phyloP scores from a whole-genome alignment of 148 eudicot species.

The Silene latifolia region DNA sequence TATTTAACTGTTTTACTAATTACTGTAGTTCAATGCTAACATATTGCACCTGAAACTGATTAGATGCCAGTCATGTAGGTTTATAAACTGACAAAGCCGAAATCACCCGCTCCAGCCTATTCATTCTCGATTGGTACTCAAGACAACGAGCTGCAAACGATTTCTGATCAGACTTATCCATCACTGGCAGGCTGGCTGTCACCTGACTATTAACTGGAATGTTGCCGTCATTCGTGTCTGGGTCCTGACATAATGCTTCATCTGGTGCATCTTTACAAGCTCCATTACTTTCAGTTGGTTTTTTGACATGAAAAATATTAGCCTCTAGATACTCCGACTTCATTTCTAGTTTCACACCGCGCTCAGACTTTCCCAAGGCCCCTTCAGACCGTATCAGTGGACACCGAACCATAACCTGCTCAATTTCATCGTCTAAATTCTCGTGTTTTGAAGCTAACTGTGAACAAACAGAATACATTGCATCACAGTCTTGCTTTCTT shows the following conservation, averaged over 20 bases:
- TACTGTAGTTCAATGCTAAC: neutral
- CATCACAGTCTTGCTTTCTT: too few relatives aligned
- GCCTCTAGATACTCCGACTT: too few relatives aligned
- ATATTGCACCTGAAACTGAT: neutral
- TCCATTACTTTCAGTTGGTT: neutral
- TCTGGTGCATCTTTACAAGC: neutral
- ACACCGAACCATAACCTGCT: neutral
- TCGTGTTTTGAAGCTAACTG: too few relatives aligned
- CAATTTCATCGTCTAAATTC: too few relatives aligned
- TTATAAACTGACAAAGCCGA: neutral
- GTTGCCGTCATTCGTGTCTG: neutral
- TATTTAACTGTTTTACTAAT: neutral
- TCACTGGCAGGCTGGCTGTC: neutral
- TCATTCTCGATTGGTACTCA: constrained; percentile 2
- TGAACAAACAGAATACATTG: too few relatives aligned
- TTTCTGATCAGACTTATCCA: neutral
- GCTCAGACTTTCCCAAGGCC: neutral
- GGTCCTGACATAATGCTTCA: neutral
- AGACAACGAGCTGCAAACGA: neutral
- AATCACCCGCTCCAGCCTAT: neutral
- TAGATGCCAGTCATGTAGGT: neutral
- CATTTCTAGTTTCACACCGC: neutral
- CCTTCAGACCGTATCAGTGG: neutral
- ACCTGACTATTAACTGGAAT: neutral
- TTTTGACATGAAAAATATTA: too few relatives aligned